A percentile compares a stretch with the other conserved stretches of the same genome.
phyloP scores from a whole-genome alignment of 306 rosid species.

The Cucumis hystrix region DNA sequence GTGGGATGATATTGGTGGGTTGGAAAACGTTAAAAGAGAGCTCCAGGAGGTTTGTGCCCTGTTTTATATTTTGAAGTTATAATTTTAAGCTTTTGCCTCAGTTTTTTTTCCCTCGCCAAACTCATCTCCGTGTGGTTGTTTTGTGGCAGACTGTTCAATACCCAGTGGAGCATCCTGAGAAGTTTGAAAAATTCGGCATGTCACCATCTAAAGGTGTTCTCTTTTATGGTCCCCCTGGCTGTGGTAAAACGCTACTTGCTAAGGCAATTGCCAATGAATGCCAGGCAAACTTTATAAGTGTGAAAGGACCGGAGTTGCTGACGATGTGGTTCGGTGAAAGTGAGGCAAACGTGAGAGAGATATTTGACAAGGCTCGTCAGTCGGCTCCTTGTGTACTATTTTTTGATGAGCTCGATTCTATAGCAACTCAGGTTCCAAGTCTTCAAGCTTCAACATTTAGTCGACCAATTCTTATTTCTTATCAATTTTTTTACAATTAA shows the following conservation, averaged over 20 bases:
- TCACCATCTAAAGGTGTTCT: constrained; percentile 70
- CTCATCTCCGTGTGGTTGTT: background rate
- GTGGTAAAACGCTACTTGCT: constrained; percentile 59
- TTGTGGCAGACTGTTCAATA: constrained; percentile 46
- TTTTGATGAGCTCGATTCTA: constrained; percentile 70
- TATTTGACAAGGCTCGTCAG: constrained; percentile 58
- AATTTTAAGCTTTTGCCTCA: background rate
- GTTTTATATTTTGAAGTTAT: background rate
- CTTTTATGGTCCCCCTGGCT: constrained; percentile 61
- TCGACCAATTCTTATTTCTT: background rate
- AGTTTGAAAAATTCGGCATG: constrained; percentile 75
- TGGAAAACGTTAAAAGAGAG: constrained; percentile 54
- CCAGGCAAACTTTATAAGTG: constrained; percentile 58
- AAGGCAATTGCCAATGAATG: constrained; percentile 65
- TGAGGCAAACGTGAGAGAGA: constrained; percentile 62
- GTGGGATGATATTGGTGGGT: constrained; percentile 58
- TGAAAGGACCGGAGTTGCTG: constrained; percentile 57
- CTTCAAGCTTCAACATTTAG: background rate
- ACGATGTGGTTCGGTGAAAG: constrained; percentile 80
- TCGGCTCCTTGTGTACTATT: constrained; percentile 71
- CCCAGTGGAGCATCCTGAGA: constrained; percentile 75
- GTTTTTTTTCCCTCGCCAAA: background rate
- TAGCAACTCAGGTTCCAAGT: constrained; percentile 44
- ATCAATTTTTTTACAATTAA: background rate
- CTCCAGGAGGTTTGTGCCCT: constrained; percentile 42